Base-by-base conservation (phyloP, 345 rosid species). In the Syzygium aromaticum region DNA sequence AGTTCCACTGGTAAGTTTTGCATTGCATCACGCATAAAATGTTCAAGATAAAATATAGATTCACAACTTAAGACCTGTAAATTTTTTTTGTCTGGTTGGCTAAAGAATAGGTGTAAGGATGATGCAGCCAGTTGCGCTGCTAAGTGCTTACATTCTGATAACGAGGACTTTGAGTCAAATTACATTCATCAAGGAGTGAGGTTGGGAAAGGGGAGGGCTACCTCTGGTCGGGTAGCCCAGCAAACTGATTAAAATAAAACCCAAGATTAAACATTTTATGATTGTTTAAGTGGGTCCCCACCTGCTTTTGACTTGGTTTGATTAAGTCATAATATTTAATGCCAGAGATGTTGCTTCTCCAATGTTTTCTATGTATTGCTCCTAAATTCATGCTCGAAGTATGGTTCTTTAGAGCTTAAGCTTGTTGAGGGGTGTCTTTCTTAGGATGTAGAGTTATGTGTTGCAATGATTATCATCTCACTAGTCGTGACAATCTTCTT, bases 1-100 rank as follows among this genome's bases (percentile, higher is more conserved):
- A 93, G 93, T 93, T 86, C 99, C 98, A 51, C 84, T 97, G 96
- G 99, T 97, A 95, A 90, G 84, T 86, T 89, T 73, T 89, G 82
- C 85, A 40, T 84, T 89, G 38, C 8, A 21, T 84, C 33, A 15
- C 4, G 2, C 43, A 33, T 38, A 27, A 73, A 57, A 33, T 73
- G 82, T 19, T 73, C 82, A 38, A 38, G 49, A 40, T 19, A 73
- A 73, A 73, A 73, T 73, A 14, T 73, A 73, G 49, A 73, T 73
- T 73, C 5, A 49, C 82, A 38, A 73, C 49, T 73, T 38, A 38
- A 38, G 82, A 73, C 27, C 23, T 73, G 43, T 38, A 73, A 73
- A 38, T 30, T 67, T 38, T 33, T 5, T 4, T 33, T 9, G 49
- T 19, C 82, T 38, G 19, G 49, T 38, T 73, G 82, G 49, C 49